Evolutionary conservation across 345 rosid species (phyloP).

Genomic region (Citrus glauca): DNA sequence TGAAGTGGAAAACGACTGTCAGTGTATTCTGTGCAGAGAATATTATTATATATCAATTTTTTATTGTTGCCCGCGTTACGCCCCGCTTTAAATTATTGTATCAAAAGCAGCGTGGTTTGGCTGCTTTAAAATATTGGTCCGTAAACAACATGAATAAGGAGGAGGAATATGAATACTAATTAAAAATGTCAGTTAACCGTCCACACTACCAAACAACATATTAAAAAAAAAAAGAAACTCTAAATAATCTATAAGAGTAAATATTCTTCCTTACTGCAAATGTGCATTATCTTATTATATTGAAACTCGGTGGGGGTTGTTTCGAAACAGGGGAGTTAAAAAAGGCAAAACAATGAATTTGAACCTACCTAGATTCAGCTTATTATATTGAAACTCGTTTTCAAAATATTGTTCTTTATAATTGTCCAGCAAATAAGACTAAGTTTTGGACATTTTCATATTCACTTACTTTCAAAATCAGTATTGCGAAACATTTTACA

Average conservation of each 20-base stretch:
- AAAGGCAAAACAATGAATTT: background rate
- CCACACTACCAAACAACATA: background rate
- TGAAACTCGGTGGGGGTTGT: background rate
- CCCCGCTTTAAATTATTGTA: background rate
- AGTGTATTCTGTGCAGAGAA: too few relatives aligned
- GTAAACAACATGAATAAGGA: too few relatives aligned
- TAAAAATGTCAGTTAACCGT: background rate
- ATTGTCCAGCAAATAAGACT: too few relatives aligned
- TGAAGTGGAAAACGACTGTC: background rate
- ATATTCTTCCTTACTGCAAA: background rate
- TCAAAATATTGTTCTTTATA: too few relatives aligned
- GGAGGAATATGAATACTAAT: background rate
- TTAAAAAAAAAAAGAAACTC: background rate
- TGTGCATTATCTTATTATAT: background rate
- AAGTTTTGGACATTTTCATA: too few relatives aligned
- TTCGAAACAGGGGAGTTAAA: background rate
- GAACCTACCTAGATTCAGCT: too few relatives aligned
- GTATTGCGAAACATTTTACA: too few relatives aligned
- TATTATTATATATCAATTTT: too few relatives aligned
- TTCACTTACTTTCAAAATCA: too few relatives aligned
- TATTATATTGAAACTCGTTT: too few relatives aligned
- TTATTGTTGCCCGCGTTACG: background rate
- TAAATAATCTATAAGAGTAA: background rate
- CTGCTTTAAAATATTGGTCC: too few relatives aligned
- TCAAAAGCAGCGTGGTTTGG: background rate